These are phyloP conservation scores for Talaromyces sp. DNA, from an alignment of 2,329 filamentous ascomycete genomes.

Conservation along the genomic window DNA sequence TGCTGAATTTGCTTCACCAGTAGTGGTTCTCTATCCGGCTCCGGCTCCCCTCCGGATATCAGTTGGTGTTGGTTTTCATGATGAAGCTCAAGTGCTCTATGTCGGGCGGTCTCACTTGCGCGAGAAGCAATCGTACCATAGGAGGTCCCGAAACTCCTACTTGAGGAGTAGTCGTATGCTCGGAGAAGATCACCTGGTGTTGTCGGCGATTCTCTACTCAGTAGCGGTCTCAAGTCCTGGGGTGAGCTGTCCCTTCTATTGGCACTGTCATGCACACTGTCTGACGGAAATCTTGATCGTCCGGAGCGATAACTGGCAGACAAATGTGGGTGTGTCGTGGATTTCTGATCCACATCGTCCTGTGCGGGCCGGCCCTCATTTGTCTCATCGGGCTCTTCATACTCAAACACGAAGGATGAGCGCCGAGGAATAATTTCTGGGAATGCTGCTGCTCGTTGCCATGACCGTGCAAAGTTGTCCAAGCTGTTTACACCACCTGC, in stretches of 20 bases:
- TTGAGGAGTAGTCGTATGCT: conserved; percentile 60
- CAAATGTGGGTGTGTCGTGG: conserved; percentile 3
- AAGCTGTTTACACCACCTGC: conserved; percentile 91
- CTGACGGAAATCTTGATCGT: conserved; percentile 11
- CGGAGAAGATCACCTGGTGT: conserved; percentile 12
- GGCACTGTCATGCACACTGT: not conserved
- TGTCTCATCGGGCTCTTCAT: conserved; percentile 50
- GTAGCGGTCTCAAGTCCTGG: conserved; percentile 16
- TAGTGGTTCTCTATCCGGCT: conserved; percentile 67
- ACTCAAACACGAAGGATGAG: conserved; percentile 64
- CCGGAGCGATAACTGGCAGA: conserved; percentile 11
- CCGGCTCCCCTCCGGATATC: conserved; percentile 45
- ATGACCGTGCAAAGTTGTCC: conserved; percentile 87
- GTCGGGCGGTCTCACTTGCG: conserved; percentile 55
- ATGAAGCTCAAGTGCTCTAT: conserved; percentile 52
- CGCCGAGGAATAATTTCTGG: conserved; percentile 79
- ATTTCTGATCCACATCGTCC: conserved; percentile 20
- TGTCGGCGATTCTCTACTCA: conserved; percentile 19
- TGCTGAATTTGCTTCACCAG: conserved; percentile 88
- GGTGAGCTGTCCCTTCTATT: conserved; percentile 6
- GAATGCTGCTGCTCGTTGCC: conserved; percentile 86
- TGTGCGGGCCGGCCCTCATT: conserved; percentile 24
- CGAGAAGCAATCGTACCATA: conserved; percentile 59
- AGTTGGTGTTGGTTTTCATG: conserved; percentile 55
- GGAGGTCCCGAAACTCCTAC: conserved; percentile 67